Base-by-base conservation (phyloP, 176 grass and related monocot genomes). In the Bonia amplexicaulis region DNA sequence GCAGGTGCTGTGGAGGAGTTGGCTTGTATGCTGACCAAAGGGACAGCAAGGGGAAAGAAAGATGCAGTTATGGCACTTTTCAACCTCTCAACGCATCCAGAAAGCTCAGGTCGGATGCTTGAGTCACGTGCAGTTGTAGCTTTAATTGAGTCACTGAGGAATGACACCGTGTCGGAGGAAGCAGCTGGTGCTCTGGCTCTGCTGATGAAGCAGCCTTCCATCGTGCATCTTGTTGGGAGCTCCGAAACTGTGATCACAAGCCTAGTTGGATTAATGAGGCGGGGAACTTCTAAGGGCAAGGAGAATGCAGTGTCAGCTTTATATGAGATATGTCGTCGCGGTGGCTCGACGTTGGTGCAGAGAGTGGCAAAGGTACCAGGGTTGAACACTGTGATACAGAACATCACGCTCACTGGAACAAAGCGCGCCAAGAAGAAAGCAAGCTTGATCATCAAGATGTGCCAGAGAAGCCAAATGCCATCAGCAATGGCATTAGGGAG, bases 51-150 rank as follows among this genome's bases (percentile, higher is more conserved):
- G 84, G 96, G 96, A 27, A 93, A 84, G 88, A 98, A 98, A 74
- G 96, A 98, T 74, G 96, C 96, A 27, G 96, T 98, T 42, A 98
- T 98, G 96, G 96, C 96, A 7, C 78, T 98, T 41, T 98, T 98
- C 88, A 98, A 98, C 83, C 91, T 98, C 66, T 98, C 96, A 1
- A 98, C 93, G 1, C 93, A 98, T 81, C 89, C 91, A 49, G 93
- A 98, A 69, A 95, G 93, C 83, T 92, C 93, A 69, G 25, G 23
- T 14, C 79, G 84, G 73, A 93, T 98, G 96, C 79, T 95, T 5
- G 93, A 95, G 58, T 90, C 91, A 26, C 89, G 78, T 6, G 91
- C 96, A 26, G 83, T 90, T 62, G 57, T 92, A 53, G 82, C 85
- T 17, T 80, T 98, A 54, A 94, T 90, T 39, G 87, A 92, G 55